Base-by-base conservation (phyloP, 768 basidiomycete genomes). In the Psilocybe azurescens region DNA sequence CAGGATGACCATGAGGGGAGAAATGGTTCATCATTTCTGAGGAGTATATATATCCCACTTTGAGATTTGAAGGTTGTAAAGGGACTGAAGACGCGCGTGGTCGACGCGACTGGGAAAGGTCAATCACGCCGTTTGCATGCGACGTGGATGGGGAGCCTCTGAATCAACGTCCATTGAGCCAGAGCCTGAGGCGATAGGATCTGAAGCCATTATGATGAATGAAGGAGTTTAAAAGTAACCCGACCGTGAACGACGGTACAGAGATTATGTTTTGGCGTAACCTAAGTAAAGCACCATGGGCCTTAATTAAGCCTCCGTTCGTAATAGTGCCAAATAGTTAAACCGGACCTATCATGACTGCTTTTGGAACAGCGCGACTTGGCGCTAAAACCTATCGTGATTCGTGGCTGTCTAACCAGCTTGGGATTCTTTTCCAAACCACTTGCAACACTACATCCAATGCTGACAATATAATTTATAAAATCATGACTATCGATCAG, bases 21-120 rank as follows among this genome's bases (percentile, higher is more conserved):
- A 83, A 86, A 76, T 98, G 97, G 16, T 86, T 76, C 76, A 91
- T 89, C 97, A 99, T 99, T 65, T 90, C 86, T 0, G 81, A 69
- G 28, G 93, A 91, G 70, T 94, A 99, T 59, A 97, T 88, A 77
- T 91, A 95, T 52, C 95, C 95, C 53, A 95, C 91, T 8, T 80
- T 79, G 61, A 76, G 77, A 33, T 75, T 74, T 47, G 77, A 68
- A 16, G 67, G 70, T 58, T 75, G 67, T 51, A 79, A 68, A 13
- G 83, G 82, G 11, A 82, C 72, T 18, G 83, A 85, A 16, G 74
- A 73, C 50, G 83, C 79, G 47, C 83, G 79, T 51, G 77, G 76
- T 53, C 59, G 69, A 51, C 56, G 60, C 38, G 58, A 11, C 44
- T 30, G 53, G n/a, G 53, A 36, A 36, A 8, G 32, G 36, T 54